Evolutionary conservation across 495 filamentous ascomycete species (phyloP), one percentile per base, ranked within the genome.

Genomic region (Tuber calosporum): DNA sequence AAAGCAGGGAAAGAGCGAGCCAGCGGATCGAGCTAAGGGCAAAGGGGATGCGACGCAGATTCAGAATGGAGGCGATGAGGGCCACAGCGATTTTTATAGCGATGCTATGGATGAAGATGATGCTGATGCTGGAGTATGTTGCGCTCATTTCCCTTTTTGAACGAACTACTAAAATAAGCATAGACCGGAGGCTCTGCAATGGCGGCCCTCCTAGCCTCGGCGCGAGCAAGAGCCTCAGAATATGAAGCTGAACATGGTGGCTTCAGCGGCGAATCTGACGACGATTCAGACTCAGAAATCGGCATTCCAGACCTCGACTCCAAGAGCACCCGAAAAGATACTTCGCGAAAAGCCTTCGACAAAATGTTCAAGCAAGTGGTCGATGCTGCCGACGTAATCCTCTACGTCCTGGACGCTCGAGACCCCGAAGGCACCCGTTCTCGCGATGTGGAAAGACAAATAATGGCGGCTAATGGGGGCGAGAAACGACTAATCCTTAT

Each of bases 341-440:
- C 86, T 58, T 98, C 94, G 70, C 87, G 93, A 77, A 91, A 89
- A 81, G 89, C 92, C 45, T 97, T 93, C 84, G 92, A 96, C 86
- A 97, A 97, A 85, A 89, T 94, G 78, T 98, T 97, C 87, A 97
- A 97, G 86, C 88, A 91, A 80, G 93, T 97, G n/a, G 89, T 96
- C 38, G 91, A 93, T 40, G 86, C 89, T 43, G 91, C 94, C 37
- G 94, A 98, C 81, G 93, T 98, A 22, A 84, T 98, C 40, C 89
- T 98, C 73, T 98, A 98, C 83, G 92, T 98, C 73, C 89, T 98
- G 67, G 94, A 98, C 80, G 94, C 94, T 66, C 89, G 94, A 69
- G 93, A 98, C 80, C 94, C 94, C 30, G 89, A 96, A 79, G 92
- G 93, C 40, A 97, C 94, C 38, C 87, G 94, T 69, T 98, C 94